Conservation (phyloP, 73 alveolate genomes). For the Uronychia setigera region DNA sequence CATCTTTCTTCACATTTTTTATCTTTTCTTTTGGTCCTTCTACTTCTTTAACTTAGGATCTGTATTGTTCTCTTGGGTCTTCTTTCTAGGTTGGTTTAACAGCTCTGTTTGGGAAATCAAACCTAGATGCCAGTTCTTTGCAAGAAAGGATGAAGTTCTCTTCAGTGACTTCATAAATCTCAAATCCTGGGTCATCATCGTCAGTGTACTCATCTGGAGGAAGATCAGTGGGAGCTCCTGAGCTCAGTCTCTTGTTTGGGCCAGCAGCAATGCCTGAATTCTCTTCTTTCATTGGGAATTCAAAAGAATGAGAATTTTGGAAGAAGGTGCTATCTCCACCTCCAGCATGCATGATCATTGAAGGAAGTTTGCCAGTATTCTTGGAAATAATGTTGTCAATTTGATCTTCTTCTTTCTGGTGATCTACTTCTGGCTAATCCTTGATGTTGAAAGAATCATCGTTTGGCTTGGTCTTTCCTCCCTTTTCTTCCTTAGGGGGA, state of each 20-base stretch:
- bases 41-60: slow-evolving; percentile 40
- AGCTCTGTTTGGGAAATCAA: slow-evolving; percentile 95
- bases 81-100: slow-evolving; percentile 74
- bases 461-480: slow-evolving; percentile 3
- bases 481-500: slow-evolving; percentile 13
- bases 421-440: slow-evolving; percentile 20
- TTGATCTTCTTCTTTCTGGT: slow-evolving; percentile 43
- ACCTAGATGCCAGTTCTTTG: slow-evolving; percentile 92
- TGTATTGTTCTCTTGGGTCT: slow-evolving; percentile 46
- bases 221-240: neutral
- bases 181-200: slow-evolving; percentile 99
- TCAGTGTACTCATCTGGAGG: slow-evolving; percentile 94
- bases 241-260: slow-evolving; percentile 71
- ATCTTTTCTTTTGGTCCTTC: slow-evolving; percentile 30
- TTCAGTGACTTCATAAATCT: slow-evolving; percentile 91
- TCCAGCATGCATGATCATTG: slow-evolving; percentile 48
- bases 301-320: slow-evolving; percentile 52
- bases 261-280: slow-evolving; percentile 27
- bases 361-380: slow-evolving; percentile 70
- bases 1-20: slow-evolving; percentile 62
- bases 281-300: slow-evolving; percentile 11
- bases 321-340: slow-evolving; percentile 65
- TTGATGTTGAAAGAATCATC: slow-evolving; percentile 35
- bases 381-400: slow-evolving; percentile 48
- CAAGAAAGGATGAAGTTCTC: slow-evolving; percentile 88